A percentile compares a stretch with the other conserved stretches of the same genome.
Conservation (phyloP, 1,284 basidiomycete genomes). For the Ganoderma resinaceum region DNA sequence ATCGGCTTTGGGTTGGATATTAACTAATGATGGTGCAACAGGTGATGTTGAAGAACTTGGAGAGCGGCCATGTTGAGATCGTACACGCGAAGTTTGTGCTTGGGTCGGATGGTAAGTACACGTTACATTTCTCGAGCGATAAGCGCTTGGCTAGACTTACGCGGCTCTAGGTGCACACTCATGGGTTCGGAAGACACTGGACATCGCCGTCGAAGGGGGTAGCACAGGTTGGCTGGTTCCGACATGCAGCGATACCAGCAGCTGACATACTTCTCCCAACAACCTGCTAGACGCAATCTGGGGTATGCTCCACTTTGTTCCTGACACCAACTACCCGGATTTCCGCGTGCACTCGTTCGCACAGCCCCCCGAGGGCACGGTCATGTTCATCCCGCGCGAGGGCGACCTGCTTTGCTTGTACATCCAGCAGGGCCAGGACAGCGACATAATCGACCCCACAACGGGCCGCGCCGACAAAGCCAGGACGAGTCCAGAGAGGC, state of each 20-base stretch:
- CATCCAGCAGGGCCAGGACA: slow-evolving; percentile 73
- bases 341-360: slow-evolving; percentile 74
- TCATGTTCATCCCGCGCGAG: slow-evolving; percentile 82
- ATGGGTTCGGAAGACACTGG: slow-evolving; percentile 77
- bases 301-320: slow-evolving; percentile 81
- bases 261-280: not conserved
- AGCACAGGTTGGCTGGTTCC: slow-evolving; percentile 57
- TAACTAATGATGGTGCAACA: slow-evolving; percentile 19
- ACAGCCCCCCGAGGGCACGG: slow-evolving; percentile 60
- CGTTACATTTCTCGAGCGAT: not conserved
- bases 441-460: slow-evolving; percentile 53
- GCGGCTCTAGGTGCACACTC: slow-evolving; percentile 68
- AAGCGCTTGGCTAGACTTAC: not conserved
- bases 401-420: slow-evolving; percentile 78
- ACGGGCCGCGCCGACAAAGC: slow-evolving; percentile 70
- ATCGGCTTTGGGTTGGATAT: not conserved
- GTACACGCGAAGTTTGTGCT: slow-evolving; percentile 62
- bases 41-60: slow-evolving; percentile 46
- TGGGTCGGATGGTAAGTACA: slow-evolving; percentile 54
- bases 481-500: slow-evolving; percentile 62
- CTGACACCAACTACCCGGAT: slow-evolving; percentile 83
- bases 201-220: slow-evolving; percentile 80
- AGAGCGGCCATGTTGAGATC: slow-evolving; percentile 45
- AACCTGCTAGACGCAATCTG: slow-evolving; percentile 58
- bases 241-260: not conserved